Conservation (phyloP, 371 early-diverging fungal genomes). For the Chytridium lagenaria region DNA sequence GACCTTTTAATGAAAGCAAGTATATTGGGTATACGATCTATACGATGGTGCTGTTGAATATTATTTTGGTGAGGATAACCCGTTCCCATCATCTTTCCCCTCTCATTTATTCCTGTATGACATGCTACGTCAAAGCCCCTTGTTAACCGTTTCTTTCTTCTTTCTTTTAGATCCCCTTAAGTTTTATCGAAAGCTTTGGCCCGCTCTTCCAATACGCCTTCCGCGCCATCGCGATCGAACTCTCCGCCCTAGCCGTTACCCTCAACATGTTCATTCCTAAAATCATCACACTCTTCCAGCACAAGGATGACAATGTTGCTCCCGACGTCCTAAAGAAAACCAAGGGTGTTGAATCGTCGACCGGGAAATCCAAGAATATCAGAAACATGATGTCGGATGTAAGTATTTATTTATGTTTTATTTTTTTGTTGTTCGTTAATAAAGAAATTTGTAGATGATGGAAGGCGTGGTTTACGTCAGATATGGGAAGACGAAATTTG, state of each 20-base stretch:
- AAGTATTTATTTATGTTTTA: neutral
- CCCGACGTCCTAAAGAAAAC: too few relatives aligned
- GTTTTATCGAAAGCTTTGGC: constrained; percentile 1
- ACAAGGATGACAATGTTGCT: constrained; percentile 6
- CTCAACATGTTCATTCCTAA: constrained; percentile 14
- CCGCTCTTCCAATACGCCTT: constrained; percentile 6
- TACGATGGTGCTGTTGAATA: constrained; percentile 9
- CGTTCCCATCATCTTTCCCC: too few relatives aligned
- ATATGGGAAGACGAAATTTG: neutral
- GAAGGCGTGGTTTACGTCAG: neutral
- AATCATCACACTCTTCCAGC: neutral
- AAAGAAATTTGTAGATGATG: constrained; percentile 6
- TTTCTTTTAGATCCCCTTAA: constrained; percentile 2
- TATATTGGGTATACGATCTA: constrained; percentile 18
- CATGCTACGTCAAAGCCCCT: neutral
- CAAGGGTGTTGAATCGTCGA: too few relatives aligned
- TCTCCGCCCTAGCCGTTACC: constrained; percentile 7
- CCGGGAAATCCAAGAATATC: neutral
- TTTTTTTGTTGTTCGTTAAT: too few relatives aligned
- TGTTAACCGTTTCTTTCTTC: neutral
- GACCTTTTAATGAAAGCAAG: neutral
- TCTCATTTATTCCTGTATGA: neutral
- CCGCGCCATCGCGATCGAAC: constrained; percentile 10
- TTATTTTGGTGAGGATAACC: constrained; percentile 16
- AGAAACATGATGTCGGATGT: neutral